phyloP scores from a whole-genome alignment of 116 monocot species.

The Dioscorea cayenensis region DNA sequence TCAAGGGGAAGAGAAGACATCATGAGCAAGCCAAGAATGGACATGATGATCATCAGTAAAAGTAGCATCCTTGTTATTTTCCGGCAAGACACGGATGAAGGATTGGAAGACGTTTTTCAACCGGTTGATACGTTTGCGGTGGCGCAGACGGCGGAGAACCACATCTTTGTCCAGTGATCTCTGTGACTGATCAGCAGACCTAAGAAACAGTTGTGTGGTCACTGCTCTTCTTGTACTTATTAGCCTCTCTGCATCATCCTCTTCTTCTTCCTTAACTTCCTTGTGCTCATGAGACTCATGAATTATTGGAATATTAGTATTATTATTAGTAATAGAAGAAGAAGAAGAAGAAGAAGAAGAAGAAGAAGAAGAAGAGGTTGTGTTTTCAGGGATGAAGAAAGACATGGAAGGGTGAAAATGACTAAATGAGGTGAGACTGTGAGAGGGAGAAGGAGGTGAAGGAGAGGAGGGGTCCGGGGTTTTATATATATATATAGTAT shows the following conservation, averaged over 20 bases:
- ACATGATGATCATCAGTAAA: not conserved
- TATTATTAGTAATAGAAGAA: too few species aligned
- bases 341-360: too few species aligned
- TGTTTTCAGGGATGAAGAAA: not conserved
- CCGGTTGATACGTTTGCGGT: constrained; percentile 22
- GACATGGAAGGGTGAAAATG: not conserved
- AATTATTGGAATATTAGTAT: too few species aligned
- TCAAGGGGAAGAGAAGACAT: constrained; percentile 37
- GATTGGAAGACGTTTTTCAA: constrained; percentile 13
- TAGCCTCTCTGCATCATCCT: not conserved
- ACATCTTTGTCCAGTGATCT: constrained; percentile 21
- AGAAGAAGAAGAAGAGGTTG: too few species aligned
- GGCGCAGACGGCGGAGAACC: constrained; percentile 34
- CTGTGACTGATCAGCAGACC: not conserved
- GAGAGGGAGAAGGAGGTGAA: not conserved
- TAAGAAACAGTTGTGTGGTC: constrained; percentile 22
- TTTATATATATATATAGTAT: too few species aligned
- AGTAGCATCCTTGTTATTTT: not conserved
- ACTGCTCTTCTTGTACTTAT: not conserved
- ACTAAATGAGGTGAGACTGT: too few species aligned
- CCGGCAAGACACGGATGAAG: not conserved
- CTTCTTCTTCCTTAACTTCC: not conserved
- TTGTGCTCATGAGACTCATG: not conserved
- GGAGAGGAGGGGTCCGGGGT: not conserved
- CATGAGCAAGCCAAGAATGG: constrained; percentile 13